Evolutionary conservation across 345 rosid genomes (phyloP), one percentile per base, ranked within the genome.

Genomic region (Punica granatum): DNA sequence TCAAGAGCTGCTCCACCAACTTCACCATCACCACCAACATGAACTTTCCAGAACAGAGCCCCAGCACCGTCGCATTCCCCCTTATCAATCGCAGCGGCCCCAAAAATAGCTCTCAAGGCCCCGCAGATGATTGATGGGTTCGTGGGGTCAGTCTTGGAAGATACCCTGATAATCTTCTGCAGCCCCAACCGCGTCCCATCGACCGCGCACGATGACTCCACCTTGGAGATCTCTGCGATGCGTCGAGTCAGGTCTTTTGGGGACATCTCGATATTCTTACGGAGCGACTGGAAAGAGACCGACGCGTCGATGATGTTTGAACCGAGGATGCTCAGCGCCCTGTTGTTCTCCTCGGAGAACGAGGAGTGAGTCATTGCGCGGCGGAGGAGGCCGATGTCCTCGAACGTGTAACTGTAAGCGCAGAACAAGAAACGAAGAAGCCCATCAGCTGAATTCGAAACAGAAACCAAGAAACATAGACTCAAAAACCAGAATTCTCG

Each of bases 331-430:
- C 90, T 74, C 64, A 89, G 70, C 21, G 88, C 96, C 77, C 58
- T 81, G 74, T 85, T 89, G 80, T 77, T 89, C 75, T 89, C 92
- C 69, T 75, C 70, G 1, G 92, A 86, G 76, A 80, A 89, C 14
- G 92, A 89, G 56, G 83, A 58, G 25, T 86, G 96, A 37, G 92
- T 85, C 92, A 89, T 82, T 1, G 96, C 89, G 5, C 83, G 90
- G 39, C 85, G 78, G 60, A 89, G 89, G 71, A 85, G 78, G 51
- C 77, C 77, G 60, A 77, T 63, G 53, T 73, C 77, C 65, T 46
- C 44, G 77, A 86, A 89, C 33, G 64, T 58, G 65, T 85, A 89
- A 37, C 92, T 89, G 78, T 70, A 76, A 11, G 11, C 41, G 46
- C 41, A 37, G 46, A 74, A 54, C 39, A 53, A 30, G 34, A 56